A percentile compares a stretch with the other conserved stretches of the same genome.
phyloP scores from a whole-genome alignment of 1,139 yeast genomes.

The Pichia sp. region DNA sequence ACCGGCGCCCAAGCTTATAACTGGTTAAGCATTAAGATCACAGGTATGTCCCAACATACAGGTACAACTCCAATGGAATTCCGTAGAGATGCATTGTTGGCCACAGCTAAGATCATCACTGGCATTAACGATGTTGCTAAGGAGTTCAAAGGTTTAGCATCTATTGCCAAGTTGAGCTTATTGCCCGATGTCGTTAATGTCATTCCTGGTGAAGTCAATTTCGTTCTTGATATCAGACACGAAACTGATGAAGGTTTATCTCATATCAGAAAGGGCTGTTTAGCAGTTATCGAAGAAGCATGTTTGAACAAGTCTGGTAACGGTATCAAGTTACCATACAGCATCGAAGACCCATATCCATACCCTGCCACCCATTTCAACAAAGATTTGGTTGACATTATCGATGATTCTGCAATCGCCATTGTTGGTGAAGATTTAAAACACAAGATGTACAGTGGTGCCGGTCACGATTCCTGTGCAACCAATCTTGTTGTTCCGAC shows the following conservation, averaged over 20 bases:
- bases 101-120: conserved; percentile 55
- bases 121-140: conserved; percentile 57
- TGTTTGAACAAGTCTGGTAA: conserved; percentile 31
- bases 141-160: conserved; percentile 50
- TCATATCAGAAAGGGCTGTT: conserved; percentile 39
- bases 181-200: conserved; percentile 66
- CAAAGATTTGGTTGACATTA: conserved; percentile 47
- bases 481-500: conserved; percentile 60
- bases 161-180: conserved; percentile 57
- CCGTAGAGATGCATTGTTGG: conserved; percentile 61
- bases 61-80: conserved; percentile 71
- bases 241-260: conserved; percentile 44
- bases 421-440: conserved; percentile 44
- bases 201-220: conserved; percentile 58
- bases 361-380: conserved; percentile 59
- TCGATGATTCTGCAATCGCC: conserved; percentile 49
- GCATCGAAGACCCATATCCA: conserved; percentile 51
- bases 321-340: conserved; percentile 41
- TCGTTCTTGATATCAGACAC: conserved; percentile 60
- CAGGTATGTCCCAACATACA: conserved; percentile 67
- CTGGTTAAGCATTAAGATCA: conserved; percentile 56
- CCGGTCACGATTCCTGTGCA: conserved; percentile 72
- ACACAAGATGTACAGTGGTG: conserved; percentile 59
- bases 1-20: conserved; percentile 65
- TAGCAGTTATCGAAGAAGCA: conserved; percentile 40